Percentiles rank a stretch among this genome's conserved stretches.
Evolutionary conservation across 1,284 basidiomycete genomes (phyloP).

Genomic region (Pisolithus thermaeus): DNA sequence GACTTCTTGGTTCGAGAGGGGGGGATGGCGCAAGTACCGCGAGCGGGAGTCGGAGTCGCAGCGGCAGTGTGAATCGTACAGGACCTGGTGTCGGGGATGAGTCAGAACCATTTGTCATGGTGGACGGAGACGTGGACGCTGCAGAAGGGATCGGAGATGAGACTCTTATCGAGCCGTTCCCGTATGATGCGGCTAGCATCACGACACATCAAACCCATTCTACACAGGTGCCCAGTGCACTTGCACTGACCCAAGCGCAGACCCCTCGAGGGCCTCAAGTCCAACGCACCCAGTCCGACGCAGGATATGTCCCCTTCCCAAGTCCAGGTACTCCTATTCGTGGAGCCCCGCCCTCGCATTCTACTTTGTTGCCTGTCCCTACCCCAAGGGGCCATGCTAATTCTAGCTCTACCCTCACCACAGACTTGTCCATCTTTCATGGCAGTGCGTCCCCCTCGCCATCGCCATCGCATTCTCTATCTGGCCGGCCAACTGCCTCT

Average conservation of each 20-base stretch:
- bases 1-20: conserved; percentile 16
- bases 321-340: conserved; percentile 1
- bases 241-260: conserved; percentile 14
- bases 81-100: conserved; percentile 6
- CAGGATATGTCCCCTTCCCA: conserved; percentile 7
- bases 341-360: conserved; percentile 21
- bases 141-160: conserved; percentile 12
- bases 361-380: conserved; percentile 18
- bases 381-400: conserved; percentile 15
- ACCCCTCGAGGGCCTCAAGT: conserved; percentile 24
- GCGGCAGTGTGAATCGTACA: conserved; percentile 5
- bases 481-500: conserved; percentile 8
- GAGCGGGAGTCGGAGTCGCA: not conserved
- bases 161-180: conserved; percentile 16
- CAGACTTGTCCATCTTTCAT: conserved; percentile 4
- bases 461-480: conserved; percentile 7
- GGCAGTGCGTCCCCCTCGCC: conserved; percentile 10
- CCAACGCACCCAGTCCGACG: conserved; percentile 17
- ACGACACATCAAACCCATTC: conserved; percentile 11
- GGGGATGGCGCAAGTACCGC: conserved; percentile 12
- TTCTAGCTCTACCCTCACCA: not conserved
- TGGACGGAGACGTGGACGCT: conserved; percentile 14
- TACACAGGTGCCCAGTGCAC: not conserved
- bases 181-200: conserved; percentile 17
- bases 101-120: conserved; percentile 23